phyloP scores from a whole-genome alignment of 2,329 filamentous ascomycete genomes.

The Biscogniauxia marginata region DNA sequence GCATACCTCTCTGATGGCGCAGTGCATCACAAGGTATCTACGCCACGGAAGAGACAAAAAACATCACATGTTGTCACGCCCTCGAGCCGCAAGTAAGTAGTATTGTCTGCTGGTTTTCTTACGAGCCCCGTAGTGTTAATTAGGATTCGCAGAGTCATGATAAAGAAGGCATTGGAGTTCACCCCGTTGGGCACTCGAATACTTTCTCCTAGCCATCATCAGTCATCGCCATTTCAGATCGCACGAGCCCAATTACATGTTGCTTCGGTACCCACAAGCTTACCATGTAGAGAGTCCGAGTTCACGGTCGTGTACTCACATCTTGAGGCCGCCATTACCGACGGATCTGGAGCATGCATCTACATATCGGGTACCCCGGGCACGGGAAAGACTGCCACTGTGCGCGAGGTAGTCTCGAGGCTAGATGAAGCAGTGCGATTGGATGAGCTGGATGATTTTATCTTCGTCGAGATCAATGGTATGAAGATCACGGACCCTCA shows the following conservation, averaged over 20 bases:
- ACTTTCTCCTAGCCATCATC: constrained; percentile 70
- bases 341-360: constrained; percentile 92
- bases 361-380: constrained; percentile 99
- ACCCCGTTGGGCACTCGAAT: constrained; percentile 89
- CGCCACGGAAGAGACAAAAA: constrained; percentile 58
- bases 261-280: constrained; percentile 81
- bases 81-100: constrained; percentile 40
- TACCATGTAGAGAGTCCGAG: constrained; percentile 90
- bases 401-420: constrained; percentile 88
- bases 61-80: constrained; percentile 43
- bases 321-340: constrained; percentile 88
- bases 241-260: constrained; percentile 89
- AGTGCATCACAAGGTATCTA: constrained; percentile 38
- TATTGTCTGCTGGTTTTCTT: constrained; percentile 43
- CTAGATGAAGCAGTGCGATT: constrained; percentile 83
- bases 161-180: constrained; percentile 91
- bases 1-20: constrained; percentile 38
- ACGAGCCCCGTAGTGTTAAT: not conserved
- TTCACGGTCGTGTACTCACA: constrained; percentile 92
- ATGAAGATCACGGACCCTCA: constrained; percentile 99
- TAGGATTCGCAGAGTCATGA: constrained; percentile 50
- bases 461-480: constrained; percentile 98
- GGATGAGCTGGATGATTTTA: constrained; percentile 96
- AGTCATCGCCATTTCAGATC: constrained; percentile 86
- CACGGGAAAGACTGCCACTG: constrained; percentile 95